Evolutionary conservation across 768 basidiomycete genomes (phyloP).

Genomic region (Lactarius quietus): DNA sequence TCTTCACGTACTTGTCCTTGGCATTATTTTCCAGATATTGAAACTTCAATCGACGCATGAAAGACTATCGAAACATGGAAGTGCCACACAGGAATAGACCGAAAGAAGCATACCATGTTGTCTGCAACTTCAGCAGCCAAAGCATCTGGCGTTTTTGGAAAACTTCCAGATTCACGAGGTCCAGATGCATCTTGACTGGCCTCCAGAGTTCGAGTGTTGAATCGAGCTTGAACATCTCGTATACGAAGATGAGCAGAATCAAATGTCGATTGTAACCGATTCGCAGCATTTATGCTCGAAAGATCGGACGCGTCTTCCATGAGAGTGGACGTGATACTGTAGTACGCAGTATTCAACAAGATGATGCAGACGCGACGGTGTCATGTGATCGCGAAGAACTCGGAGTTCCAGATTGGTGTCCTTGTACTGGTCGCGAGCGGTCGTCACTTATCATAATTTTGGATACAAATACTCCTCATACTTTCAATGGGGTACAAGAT

Average conservation of each 20-base stretch:
- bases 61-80: slow-evolving; percentile 44
- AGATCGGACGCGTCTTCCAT: not conserved
- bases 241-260: slow-evolving; percentile 23
- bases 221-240: slow-evolving; percentile 24
- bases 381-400: slow-evolving; percentile 14
- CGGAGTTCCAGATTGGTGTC: too few species aligned
- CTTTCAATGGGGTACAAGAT: not conserved
- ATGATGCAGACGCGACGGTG: too few species aligned
- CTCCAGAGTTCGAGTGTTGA: slow-evolving; percentile 20
- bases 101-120: slow-evolving; percentile 50
- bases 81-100: not conserved
- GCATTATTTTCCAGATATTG: slow-evolving; percentile 89
- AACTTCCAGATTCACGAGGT: slow-evolving; percentile 9
- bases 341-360: not conserved
- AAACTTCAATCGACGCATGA: slow-evolving; percentile 80
- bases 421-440: too few species aligned
- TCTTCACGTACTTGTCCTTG: slow-evolving; percentile 83
- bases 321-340: too few species aligned
- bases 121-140: slow-evolving; percentile 46
- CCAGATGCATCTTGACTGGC: slow-evolving; percentile 12
- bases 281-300: slow-evolving; percentile 15
- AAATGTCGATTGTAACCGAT: slow-evolving; percentile 18
- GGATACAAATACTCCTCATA: not conserved
- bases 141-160: slow-evolving; percentile 17
- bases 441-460: not conserved